Evolutionary conservation across 1,284 basidiomycete genomes (phyloP).

Genomic region (Sanghuangporus weigelae): DNA sequence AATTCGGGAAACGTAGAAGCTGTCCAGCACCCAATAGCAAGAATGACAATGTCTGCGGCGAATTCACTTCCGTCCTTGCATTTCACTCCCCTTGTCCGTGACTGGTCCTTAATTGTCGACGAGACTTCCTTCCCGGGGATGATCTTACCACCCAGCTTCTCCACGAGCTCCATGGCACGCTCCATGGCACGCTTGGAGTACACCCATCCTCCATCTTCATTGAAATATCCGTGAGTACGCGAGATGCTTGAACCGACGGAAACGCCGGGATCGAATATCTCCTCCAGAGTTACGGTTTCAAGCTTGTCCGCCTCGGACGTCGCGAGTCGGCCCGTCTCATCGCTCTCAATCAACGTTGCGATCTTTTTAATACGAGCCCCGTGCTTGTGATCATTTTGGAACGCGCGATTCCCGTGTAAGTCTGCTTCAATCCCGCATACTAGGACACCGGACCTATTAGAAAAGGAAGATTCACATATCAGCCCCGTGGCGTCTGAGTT

Average conservation of each 20-base stretch:
- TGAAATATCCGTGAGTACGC: slow-evolving; percentile 52
- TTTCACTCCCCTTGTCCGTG: slow-evolving; percentile 52
- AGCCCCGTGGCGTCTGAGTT: background rate
- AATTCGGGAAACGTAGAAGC: slow-evolving; percentile 67
- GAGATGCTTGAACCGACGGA: slow-evolving; percentile 15
- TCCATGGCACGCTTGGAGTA: slow-evolving; percentile 67
- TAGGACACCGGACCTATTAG: slow-evolving; percentile 54
- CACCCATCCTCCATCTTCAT: slow-evolving; percentile 82
- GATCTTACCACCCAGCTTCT: slow-evolving; percentile 55
- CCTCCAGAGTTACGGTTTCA: slow-evolving; percentile 3
- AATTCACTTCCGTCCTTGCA: slow-evolving; percentile 57
- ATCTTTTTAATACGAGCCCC: too few species aligned
- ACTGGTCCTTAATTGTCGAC: slow-evolving; percentile 35
- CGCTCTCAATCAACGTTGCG: slow-evolving; percentile 29
- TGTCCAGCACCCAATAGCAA: slow-evolving; percentile 83
- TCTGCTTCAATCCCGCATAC: slow-evolving; percentile 38
- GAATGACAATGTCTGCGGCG: slow-evolving; percentile 51
- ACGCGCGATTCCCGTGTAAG: slow-evolving; percentile 44
- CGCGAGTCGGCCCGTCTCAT: background rate
- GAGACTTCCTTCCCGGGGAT: slow-evolving; percentile 51
- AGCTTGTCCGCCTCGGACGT: background rate
- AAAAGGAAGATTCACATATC: background rate
- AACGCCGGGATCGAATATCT: slow-evolving; percentile 39
- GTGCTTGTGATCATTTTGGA: slow-evolving; percentile 51
- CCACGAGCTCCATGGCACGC: slow-evolving; percentile 54